Evolutionary conservation across 768 basidiomycete species (phyloP).

Genomic region (Kwoniella shandongensis): DNA sequence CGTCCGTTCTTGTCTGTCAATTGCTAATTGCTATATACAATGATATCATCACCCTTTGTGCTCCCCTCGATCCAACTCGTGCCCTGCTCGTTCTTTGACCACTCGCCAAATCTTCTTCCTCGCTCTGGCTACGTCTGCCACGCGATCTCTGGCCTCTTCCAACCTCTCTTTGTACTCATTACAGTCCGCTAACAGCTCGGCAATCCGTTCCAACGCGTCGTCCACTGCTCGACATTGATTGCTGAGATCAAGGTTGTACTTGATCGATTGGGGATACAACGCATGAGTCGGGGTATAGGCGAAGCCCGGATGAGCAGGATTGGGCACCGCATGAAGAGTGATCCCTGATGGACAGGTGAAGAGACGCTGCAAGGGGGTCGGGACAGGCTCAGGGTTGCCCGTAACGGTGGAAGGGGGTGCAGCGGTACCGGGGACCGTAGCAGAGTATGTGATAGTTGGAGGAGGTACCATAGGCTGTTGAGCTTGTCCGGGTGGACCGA

Average conservation of each 20-base stretch:
- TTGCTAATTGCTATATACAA: conserved; percentile 3
- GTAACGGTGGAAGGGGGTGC: conserved; percentile 7
- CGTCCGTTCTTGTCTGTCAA: too few relatives aligned
- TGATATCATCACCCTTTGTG: background rate
- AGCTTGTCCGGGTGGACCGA: conserved; percentile 16
- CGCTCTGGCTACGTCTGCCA: conserved; percentile 51
- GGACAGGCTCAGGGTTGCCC: conserved; percentile 6
- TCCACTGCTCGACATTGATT: conserved; percentile 45
- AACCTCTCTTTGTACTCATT: conserved; percentile 53
- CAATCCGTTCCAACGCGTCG: conserved; percentile 49
- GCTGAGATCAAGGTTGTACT: conserved; percentile 45
- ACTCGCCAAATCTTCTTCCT: conserved; percentile 53
- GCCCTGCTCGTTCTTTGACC: conserved; percentile 47
- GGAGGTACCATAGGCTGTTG: conserved; percentile 5
- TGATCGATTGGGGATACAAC: conserved; percentile 19
- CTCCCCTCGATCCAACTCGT: conserved; percentile 35
- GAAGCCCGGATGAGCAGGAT: conserved; percentile 29
- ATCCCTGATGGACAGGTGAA: conserved; percentile 50
- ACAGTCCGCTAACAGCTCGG: conserved; percentile 52
- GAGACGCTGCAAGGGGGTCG: conserved; percentile 46
- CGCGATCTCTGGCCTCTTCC: conserved; percentile 51
- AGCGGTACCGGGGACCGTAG: conserved; percentile 18
- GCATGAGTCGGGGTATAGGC: conserved; percentile 22
- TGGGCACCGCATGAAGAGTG: conserved; percentile 29
- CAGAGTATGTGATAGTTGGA: conserved; percentile 24